Percentiles rank a stretch among this genome's conserved stretches.
Evolutionary conservation across 1,139 yeast genomes (phyloP).

Genomic region (Debaryomyces singareniensis): DNA sequence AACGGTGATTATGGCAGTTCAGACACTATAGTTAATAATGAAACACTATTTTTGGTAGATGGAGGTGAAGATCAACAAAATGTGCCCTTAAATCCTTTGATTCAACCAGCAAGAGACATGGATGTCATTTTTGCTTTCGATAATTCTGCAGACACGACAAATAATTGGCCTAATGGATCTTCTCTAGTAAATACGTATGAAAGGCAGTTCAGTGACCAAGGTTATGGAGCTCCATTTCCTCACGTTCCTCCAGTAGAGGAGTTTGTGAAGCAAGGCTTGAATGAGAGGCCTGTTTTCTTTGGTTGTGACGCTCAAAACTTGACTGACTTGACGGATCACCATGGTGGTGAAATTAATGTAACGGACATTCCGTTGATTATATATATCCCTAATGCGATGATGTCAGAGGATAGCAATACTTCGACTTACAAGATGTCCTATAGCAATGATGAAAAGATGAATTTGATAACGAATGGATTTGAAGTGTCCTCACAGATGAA

Average conservation of each 20-base stretch:
- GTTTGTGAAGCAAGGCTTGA: constrained; percentile 22
- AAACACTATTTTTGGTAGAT: constrained; percentile 64
- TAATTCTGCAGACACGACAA: constrained; percentile 71
- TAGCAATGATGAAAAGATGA: constrained; percentile 24
- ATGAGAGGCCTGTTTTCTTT: constrained; percentile 32
- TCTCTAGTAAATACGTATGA: constrained; percentile 52
- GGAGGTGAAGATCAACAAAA: constrained; percentile 86
- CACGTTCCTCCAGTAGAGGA: constrained; percentile 28
- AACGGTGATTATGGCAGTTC: constrained; percentile 12
- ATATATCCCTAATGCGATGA: constrained; percentile 27
- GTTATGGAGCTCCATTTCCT: constrained; percentile 36
- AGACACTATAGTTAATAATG: constrained; percentile 21
- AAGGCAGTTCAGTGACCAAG: constrained; percentile 42
- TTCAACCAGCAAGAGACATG: constrained; percentile 63
- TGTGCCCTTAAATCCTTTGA: constrained; percentile 70
- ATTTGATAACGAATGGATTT: constrained; percentile 33
- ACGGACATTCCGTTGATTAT: constrained; percentile 36
- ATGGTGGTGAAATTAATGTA: constrained; percentile 20
- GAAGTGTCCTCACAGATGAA: constrained; percentile 31
- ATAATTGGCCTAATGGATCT: constrained; percentile 73
- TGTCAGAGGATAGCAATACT: constrained; percentile 28
- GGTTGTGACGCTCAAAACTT: constrained; percentile 33
- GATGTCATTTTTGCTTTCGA: constrained; percentile 83
- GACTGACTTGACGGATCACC: constrained; percentile 21
- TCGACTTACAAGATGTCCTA: constrained; percentile 37